Evolutionary conservation across 2,329 filamentous ascomycete species (phyloP), one percentile per base, ranked within the genome.

Genomic region (Beauveria varroae): DNA sequence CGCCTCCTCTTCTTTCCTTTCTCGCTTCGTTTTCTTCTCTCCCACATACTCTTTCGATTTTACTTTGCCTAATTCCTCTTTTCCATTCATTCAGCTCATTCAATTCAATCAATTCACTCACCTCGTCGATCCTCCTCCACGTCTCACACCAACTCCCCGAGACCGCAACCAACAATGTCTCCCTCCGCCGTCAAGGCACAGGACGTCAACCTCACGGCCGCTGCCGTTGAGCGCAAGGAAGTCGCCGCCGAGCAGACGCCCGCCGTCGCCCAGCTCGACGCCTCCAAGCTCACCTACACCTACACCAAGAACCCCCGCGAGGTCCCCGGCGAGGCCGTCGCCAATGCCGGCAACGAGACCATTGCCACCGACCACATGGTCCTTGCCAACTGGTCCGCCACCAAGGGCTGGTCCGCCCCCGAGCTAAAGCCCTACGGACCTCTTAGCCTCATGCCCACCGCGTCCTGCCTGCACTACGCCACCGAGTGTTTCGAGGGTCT

Each of bases 321-420:
- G 55, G 83, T 86, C 54, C 83, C 83, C 57, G 74, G 78, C 57
- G 77, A 81, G 63, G 80, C 74, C 63, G 67, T 68, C 44, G 80
- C 80, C 67, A 76, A 75, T 66, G 61, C 78, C 56, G 80, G 78
- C 65, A 65, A 69, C 63, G 79, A 82, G 71, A 84, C 81, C 65
- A 76, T 85, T 70, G 84, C 82, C 79, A 92, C 90, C 64, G 92
- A 97, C 79, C 93, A 97, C 80, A 96, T 96, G 91, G 80, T 95
- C 68, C 87, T 86, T 57, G 87, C 80, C 22, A 76, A 78, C 59
- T 96, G 91, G 91, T 85, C 80, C 40, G 75, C 73, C 24, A 71
- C 77, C 49, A 71, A 75, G 22, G 91, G 91, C 67, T 96, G 91
- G 91, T 80, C 81, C 43, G 79, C 83, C 1, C 91, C 91, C 1